Percentiles rank a stretch among this genome's conserved stretches.
Evolutionary conservation across 2,329 filamentous ascomycete genomes (phyloP).

Genomic region (Colletotrichum sp.): DNA sequence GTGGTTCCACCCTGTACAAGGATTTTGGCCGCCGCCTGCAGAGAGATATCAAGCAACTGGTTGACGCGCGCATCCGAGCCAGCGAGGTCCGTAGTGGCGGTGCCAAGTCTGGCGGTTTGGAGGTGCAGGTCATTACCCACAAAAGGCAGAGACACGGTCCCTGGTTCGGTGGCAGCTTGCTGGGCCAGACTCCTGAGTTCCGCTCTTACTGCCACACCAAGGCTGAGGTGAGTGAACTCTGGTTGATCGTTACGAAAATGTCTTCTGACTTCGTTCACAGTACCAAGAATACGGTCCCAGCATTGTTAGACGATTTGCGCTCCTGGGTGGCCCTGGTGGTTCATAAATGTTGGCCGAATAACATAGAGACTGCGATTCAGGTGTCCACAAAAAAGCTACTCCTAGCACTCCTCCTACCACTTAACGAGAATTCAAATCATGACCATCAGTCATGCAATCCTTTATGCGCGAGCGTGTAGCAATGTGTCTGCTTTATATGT

Average conservation of each 20-base stretch:
- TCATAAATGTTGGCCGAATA: slow-evolving; percentile 51
- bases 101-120: slow-evolving; percentile 90
- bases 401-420: neutral
- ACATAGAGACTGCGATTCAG: slow-evolving; percentile 2
- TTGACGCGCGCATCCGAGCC: slow-evolving; percentile 89
- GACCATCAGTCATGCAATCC: slow-evolving; percentile 1
- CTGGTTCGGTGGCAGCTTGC: slow-evolving; percentile 96
- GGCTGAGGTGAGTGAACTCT: slow-evolving; percentile 60
- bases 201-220: slow-evolving; percentile 98
- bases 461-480: neutral
- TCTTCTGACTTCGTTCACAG: slow-evolving; percentile 44
- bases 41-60: slow-evolving; percentile 94
- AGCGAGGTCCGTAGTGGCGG: slow-evolving; percentile 92
- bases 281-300: slow-evolving; percentile 97
- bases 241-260: neutral
- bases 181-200: slow-evolving; percentile 98
- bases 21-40: slow-evolving; percentile 96
- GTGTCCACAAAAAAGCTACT: neutral
- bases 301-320: slow-evolving; percentile 92
- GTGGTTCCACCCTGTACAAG: slow-evolving; percentile 97
- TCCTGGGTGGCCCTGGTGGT: slow-evolving; percentile 89
- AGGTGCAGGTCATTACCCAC: slow-evolving; percentile 97
- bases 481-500: neutral
- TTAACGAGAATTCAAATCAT: slow-evolving; percentile 19
- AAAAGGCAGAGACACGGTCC: slow-evolving; percentile 97